A percentile compares a stretch with the other conserved stretches of the same genome.
phyloP scores from a whole-genome alignment of 2,329 filamentous ascomycete species.

The Trichoderma pleuroti region DNA sequence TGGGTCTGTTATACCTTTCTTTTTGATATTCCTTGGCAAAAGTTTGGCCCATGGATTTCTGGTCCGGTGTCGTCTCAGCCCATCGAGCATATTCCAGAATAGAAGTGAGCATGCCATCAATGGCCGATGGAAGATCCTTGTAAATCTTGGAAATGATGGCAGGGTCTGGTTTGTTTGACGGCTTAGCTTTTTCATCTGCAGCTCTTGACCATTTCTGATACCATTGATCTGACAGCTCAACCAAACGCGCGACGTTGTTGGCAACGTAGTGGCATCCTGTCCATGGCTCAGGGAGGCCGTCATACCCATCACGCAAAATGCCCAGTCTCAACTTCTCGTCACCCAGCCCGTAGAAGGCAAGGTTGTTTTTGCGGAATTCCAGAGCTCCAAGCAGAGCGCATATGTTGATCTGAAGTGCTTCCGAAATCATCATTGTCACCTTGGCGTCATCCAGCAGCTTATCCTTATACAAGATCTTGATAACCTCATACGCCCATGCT shows the following conservation, averaged over 20 bases:
- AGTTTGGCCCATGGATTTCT: conserved; percentile 42
- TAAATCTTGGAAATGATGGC: conserved; percentile 45
- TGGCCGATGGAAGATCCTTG: conserved; percentile 48
- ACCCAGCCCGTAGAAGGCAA: conserved; percentile 68
- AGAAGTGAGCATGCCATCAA: conserved; percentile 53
- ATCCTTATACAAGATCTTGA: conserved; percentile 68
- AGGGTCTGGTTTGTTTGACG: conserved; percentile 35
- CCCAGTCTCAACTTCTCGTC: conserved; percentile 63
- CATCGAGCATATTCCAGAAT: conserved; percentile 53
- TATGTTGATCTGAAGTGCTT: conserved; percentile 64
- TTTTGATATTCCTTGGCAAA: conserved; percentile 48
- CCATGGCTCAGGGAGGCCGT: conserved; percentile 77
- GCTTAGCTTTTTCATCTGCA: conserved; percentile 31
- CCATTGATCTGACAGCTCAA: conserved; percentile 57
- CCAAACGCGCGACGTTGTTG: conserved; percentile 58
- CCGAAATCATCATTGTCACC: conserved; percentile 56
- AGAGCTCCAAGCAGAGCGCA: conserved; percentile 57
- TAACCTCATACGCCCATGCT: conserved; percentile 73
- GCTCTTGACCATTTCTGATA: conserved; percentile 47
- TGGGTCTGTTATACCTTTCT: conserved; percentile 51
- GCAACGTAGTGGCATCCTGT: conserved; percentile 66
- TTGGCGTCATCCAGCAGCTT: conserved; percentile 52
- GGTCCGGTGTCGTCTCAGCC: conserved; percentile 43
- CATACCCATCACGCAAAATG: conserved; percentile 61
- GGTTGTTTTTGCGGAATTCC: conserved; percentile 68